Conservation (phyloP, 768 basidiomycete genomes). For the Leccinum boreale region DNA sequence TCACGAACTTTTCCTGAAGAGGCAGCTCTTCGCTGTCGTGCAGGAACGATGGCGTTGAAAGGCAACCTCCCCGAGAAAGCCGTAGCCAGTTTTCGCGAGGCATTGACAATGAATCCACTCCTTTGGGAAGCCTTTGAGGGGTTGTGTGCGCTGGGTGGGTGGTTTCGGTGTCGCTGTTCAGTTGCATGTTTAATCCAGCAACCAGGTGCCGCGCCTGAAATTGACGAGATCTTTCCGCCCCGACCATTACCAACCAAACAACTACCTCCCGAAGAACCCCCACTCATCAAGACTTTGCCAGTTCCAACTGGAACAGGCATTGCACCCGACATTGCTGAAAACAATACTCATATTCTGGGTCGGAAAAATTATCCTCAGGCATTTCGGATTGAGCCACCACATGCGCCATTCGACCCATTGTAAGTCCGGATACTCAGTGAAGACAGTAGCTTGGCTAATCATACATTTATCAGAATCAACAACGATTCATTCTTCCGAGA, state of each 20-base stretch:
- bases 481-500: slow-evolving; percentile 59
- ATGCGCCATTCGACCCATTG: slow-evolving; percentile 62
- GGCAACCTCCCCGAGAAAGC: slow-evolving; percentile 78
- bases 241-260: slow-evolving; percentile 56
- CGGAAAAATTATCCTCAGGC: slow-evolving; percentile 53
- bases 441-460: slow-evolving; percentile 1
- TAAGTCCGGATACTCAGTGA: slow-evolving; percentile 31
- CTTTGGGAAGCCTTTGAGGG: slow-evolving; percentile 94
- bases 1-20: slow-evolving; percentile 66
- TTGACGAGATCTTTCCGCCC: slow-evolving; percentile 71
- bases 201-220: slow-evolving; percentile 64
- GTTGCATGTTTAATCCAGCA: slow-evolving; percentile 12
- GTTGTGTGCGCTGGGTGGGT: slow-evolving; percentile 71
- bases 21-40: slow-evolving; percentile 70
- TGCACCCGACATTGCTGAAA: slow-evolving; percentile 62
- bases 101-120: slow-evolving; percentile 70
- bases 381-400: slow-evolving; percentile 54
- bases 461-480: slow-evolving; percentile 41
- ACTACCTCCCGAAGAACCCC: slow-evolving; percentile 48
- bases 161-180: slow-evolving; percentile 6
- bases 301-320: slow-evolving; percentile 58
- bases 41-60: slow-evolving; percentile 73
- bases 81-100: slow-evolving; percentile 63
- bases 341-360: slow-evolving; percentile 53
- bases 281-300: slow-evolving; percentile 33